Evolutionary conservation across 805 yeast species (phyloP).

Genomic region (Lachancea meyersii): DNA sequence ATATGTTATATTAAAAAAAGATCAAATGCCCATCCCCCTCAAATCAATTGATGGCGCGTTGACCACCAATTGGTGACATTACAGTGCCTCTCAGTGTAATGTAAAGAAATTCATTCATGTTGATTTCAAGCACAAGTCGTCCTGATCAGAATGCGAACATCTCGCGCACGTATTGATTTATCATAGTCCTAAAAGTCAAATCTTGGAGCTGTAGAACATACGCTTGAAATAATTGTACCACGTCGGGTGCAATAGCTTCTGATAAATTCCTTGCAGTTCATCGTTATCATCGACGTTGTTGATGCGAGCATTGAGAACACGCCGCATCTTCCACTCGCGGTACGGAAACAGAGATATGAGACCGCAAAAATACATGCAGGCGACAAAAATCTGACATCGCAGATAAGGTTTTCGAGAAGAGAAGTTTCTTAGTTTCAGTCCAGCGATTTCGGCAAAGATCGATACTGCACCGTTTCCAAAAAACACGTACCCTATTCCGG

Average conservation of each 20-base stretch:
- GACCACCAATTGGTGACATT: too few species aligned
- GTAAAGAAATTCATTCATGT: too few species aligned
- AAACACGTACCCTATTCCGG: slow-evolving; percentile 27
- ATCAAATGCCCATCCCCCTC: too few species aligned
- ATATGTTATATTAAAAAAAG: too few species aligned
- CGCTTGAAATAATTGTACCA: slow-evolving; percentile 7
- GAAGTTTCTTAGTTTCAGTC: slow-evolving; percentile 35
- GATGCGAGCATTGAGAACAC: slow-evolving; percentile 6
- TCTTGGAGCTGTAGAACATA: slow-evolving; percentile 3
- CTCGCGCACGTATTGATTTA: too few species aligned
- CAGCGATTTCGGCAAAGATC: slow-evolving; percentile 44
- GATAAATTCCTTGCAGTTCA: neutral
- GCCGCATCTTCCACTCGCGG: slow-evolving; percentile 13
- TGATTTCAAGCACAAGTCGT: too few species aligned
- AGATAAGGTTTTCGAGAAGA: slow-evolving; percentile 36
- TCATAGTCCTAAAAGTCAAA: too few species aligned
- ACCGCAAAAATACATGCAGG: slow-evolving; percentile 35
- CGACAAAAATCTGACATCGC: slow-evolving; percentile 49
- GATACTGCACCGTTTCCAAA: slow-evolving; percentile 23
- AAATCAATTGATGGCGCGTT: too few species aligned
- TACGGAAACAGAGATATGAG: slow-evolving; percentile 49
- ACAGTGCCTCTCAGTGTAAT: too few species aligned
- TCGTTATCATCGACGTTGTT: slow-evolving; percentile 1
- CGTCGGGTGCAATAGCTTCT: slow-evolving; percentile 1
- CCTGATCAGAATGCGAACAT: too few species aligned